Evolutionary conservation across 106 monocot species (phyloP).

Genomic region (Dioscorea zingiberensis): DNA sequence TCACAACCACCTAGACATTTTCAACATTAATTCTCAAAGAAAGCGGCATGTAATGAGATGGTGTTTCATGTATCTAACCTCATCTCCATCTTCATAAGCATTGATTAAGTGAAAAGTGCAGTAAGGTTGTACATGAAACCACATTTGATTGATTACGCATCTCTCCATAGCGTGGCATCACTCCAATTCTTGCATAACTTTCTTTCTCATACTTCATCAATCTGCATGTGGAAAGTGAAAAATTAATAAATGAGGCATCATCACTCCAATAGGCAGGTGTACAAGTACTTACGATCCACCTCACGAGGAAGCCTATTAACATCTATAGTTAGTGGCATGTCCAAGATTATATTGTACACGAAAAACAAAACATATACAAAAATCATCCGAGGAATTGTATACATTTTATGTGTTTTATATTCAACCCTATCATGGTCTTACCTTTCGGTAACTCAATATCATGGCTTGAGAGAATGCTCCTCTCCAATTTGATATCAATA

Average conservation of each 20-base stretch:
- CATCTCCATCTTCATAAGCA: conserved; percentile 1
- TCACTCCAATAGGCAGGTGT: too few relatives aligned
- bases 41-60: too few relatives aligned
- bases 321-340: conserved; percentile 39
- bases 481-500: conserved; percentile 39
- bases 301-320: conserved; percentile 24
- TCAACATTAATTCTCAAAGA: too few relatives aligned
- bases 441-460: conserved; percentile 42
- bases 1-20: conserved; percentile 52
- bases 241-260: too few relatives aligned
- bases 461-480: conserved; percentile 44
- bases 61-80: too few relatives aligned
- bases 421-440: conserved; percentile 7
- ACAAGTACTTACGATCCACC: conserved; percentile 33
- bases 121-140: too few relatives aligned
- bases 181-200: too few relatives aligned
- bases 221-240: too few relatives aligned
- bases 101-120: background rate
- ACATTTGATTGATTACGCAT: too few relatives aligned
- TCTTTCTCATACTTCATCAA: too few relatives aligned
- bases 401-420: background rate
- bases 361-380: background rate
- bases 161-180: too few relatives aligned
- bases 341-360: conserved; percentile 47
- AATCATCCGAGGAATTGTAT: background rate